Evolutionary conservation across 164 flowering plant genomes (phyloP).

Genomic region (Taxillus chinensis): DNA sequence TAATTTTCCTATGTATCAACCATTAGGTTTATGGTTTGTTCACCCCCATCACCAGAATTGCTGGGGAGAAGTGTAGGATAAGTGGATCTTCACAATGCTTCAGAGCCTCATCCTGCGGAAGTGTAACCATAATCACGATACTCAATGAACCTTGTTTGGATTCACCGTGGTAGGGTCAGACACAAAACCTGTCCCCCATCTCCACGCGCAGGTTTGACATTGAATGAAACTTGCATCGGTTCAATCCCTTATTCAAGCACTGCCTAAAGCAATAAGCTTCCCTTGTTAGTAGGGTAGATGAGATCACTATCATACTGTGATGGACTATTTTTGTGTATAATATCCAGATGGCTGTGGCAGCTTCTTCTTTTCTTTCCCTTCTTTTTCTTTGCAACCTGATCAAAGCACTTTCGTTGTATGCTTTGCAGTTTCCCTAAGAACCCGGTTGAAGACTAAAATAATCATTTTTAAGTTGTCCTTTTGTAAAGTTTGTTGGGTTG

Average conservation of each 20-base stretch:
- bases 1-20: not conserved
- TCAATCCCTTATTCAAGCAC: conserved; percentile 19
- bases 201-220: conserved; percentile 34
- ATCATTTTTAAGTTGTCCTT: no score
- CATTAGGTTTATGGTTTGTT: not conserved
- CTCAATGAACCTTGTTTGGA: conserved; percentile 29
- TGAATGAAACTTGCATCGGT: conserved; percentile 34
- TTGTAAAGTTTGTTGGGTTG: no score
- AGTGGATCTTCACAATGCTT: conserved; percentile 31
- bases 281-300: no score
- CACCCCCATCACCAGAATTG: conserved; percentile 26
- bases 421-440: no score
- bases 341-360: no score
- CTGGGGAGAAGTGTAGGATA: conserved; percentile 28
- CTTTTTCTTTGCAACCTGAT: no score
- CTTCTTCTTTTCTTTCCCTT: no score
- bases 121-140: conserved; percentile 52
- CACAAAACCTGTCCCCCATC: conserved; percentile 42
- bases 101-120: conserved; percentile 26
- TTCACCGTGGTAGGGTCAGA: conserved; percentile 25
- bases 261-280: conserved; percentile 1
- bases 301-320: no score
- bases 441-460: no score
- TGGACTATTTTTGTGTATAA: no score
- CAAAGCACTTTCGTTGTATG: no score